These are phyloP conservation scores for Evernia prunastri DNA, from an alignment of 495 filamentous ascomycete genomes.

Conservation along the genomic window DNA sequence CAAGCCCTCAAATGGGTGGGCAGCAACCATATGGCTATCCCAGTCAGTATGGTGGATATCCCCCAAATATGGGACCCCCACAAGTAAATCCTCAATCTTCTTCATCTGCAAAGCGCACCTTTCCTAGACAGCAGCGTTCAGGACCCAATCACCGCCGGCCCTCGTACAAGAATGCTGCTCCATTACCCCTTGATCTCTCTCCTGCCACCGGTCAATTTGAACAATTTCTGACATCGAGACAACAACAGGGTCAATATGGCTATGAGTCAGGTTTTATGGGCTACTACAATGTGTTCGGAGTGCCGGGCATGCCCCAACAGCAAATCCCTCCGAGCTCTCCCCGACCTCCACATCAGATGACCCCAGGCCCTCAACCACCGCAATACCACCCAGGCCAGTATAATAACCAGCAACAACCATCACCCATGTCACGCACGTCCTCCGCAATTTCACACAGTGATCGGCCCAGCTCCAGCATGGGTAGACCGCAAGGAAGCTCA, in stretches of 20 bases:
- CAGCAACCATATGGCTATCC: conserved; percentile 29
- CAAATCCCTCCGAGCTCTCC: conserved; percentile 46
- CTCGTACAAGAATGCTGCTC: conserved; percentile 34
- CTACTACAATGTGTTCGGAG: conserved; percentile 31
- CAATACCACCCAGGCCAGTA: conserved; percentile 47
- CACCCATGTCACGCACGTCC: conserved; percentile 72
- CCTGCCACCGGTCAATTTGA: conserved; percentile 67
- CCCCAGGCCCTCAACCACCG: conserved; percentile 39
- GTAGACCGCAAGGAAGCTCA: conserved; percentile 54
- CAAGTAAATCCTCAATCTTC: conserved; percentile 61
- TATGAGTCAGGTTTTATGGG: conserved; percentile 44
- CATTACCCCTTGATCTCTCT: conserved; percentile 51
- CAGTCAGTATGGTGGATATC: conserved; percentile 53
- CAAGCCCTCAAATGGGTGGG: conserved; percentile 43
- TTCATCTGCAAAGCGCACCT: conserved; percentile 34
- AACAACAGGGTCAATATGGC: conserved; percentile 49
- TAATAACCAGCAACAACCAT: conserved; percentile 47
- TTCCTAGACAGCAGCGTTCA: conserved; percentile 23
- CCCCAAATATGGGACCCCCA: conserved; percentile 54
- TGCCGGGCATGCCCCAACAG: conserved; percentile 23
- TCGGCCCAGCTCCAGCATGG: conserved; percentile 71
- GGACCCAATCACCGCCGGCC: conserved; percentile 29
- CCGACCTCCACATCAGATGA: conserved; percentile 48
- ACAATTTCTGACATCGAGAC: conserved; percentile 60
- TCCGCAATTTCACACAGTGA: conserved; percentile 70